phyloP scores from a whole-genome alignment of 2,329 filamentous ascomycete genomes.

The Chaetothyriales sp. region DNA sequence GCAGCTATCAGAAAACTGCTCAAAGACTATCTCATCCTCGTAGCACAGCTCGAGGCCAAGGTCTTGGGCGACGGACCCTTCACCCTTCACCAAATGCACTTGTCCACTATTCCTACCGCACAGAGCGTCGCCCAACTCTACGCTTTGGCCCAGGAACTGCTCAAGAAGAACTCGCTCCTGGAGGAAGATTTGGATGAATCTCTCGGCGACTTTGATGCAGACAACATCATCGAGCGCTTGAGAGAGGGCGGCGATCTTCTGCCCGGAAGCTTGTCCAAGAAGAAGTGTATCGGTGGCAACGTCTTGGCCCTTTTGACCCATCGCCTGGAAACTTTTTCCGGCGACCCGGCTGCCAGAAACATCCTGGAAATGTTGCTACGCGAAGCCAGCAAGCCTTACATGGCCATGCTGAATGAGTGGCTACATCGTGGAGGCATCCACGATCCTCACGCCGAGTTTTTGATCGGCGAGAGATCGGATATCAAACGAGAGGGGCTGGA shows the following conservation, averaged over 20 bases:
- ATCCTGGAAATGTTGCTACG: conserved; percentile 69
- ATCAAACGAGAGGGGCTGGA: conserved; percentile 83
- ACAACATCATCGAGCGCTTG: conserved; percentile 82
- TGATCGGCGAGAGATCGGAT: conserved; percentile 91
- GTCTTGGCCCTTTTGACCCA: conserved; percentile 80
- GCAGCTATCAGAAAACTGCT: conserved; percentile 84
- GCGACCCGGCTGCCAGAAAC: conserved; percentile 74
- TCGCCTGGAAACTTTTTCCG: conserved; percentile 76
- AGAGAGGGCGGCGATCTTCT: conserved; percentile 73
- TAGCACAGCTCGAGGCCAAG: conserved; percentile 87
- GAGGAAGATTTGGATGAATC: conserved; percentile 64
- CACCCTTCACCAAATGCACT: conserved; percentile 81
- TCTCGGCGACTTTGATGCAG: conserved; percentile 64
- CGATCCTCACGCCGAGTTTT: conserved; percentile 84
- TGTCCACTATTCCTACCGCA: conserved; percentile 78
- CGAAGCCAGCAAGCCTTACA: conserved; percentile 86
- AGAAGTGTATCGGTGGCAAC: conserved; percentile 90
- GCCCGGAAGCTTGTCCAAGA: conserved; percentile 70
- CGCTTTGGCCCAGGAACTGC: conserved; percentile 69
- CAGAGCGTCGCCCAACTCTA: conserved; percentile 90
- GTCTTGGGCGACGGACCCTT: conserved; percentile 79
- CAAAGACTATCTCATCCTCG: conserved; percentile 84
- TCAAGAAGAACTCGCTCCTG: conserved; percentile 75
- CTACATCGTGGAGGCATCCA: conserved; percentile 89
- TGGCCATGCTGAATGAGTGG: conserved; percentile 98